Base-by-base conservation (phyloP, 108 stramenopile genomes). In the Epithemia pelagica region DNA sequence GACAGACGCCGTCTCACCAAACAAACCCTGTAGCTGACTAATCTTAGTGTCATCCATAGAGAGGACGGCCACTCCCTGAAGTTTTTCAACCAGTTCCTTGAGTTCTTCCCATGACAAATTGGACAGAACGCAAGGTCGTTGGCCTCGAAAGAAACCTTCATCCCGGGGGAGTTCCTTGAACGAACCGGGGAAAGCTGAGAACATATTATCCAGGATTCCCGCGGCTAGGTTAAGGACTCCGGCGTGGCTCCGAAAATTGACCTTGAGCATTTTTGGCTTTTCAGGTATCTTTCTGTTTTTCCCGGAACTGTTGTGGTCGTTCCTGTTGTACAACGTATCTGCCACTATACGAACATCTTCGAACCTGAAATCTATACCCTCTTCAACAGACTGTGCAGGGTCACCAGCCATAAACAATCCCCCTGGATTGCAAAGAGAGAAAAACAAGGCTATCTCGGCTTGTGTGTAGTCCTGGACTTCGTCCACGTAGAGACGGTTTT, bases 291-390 rank as follows among this genome's bases (percentile, higher is more conserved):
- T 46, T 23, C 62, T 64, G 26, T 46, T 46, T 5, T 15, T 46
- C 15, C 15, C 15, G 37, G 67, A 58, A 1, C 71, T 32, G 25
- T 63, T 58, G 5, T 46, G 10, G 5, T 15, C 10, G 15, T 15
- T 15, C 5, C 37, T 46, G 37, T 15, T 46, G 37, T 28, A 69
- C 75, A 26, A 65, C 61, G 18, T 81, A 33, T 80, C 65, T 0
- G 66, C 81, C 2, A 85, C 81, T 0, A 59, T 59, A 20, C 81
- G 72, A 55, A 85, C 52, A 10, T 82, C 84, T 64, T 85, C 81
- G 72, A 85, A 85, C 1, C 78, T 73, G 74, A 85, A 85, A 52
- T 82, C 81, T 18, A 79, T 79, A n/a, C 84, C 81, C 57, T 80
- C 70, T 15, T 71, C 79, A 15, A 85, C 81, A 52, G 67, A 71